These are phyloP conservation scores for Kwoniella newhampshirensis DNA, from an alignment of 768 basidiomycete species.

Conservation along the genomic window DNA sequence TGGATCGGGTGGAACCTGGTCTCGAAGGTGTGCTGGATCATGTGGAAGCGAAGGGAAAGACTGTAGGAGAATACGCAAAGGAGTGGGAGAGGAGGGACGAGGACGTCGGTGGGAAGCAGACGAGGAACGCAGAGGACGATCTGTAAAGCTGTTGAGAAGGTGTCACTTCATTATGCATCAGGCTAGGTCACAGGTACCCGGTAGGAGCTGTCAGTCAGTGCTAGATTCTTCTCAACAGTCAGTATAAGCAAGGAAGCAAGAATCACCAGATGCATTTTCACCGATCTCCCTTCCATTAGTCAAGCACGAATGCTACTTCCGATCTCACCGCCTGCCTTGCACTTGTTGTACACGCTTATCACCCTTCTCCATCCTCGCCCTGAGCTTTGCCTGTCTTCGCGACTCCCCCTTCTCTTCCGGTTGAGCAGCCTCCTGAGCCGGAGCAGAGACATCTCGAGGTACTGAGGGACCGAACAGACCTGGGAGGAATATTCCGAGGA, in stretches of 20 bases:
- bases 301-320: neutral
- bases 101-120: neutral
- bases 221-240: no score
- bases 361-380: conserved; percentile 50
- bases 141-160: conserved; percentile 1
- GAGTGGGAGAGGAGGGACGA: conserved; percentile 27
- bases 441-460: conserved; percentile 18
- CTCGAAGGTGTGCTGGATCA: conserved; percentile 45
- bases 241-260: neutral
- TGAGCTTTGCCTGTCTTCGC: conserved; percentile 46
- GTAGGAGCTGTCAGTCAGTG: no score
- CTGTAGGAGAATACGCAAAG: conserved; percentile 24
- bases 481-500: conserved; percentile 47
- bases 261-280: conserved; percentile 4
- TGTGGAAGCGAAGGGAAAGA: conserved; percentile 30
- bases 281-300: no score
- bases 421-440: conserved; percentile 2
- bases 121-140: conserved; percentile 1
- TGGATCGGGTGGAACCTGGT: conserved; percentile 22
- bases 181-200: neutral
- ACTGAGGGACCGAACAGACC: conserved; percentile 39
- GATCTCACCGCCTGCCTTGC: conserved; percentile 19
- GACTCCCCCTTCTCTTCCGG: conserved; percentile 32
- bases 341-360: conserved; percentile 52
- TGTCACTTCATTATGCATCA: neutral